Percentiles rank a stretch among this genome's conserved stretches.
These are phyloP conservation scores for Aegilops sharonensis DNA, from an alignment of 176 grass and related monocot genomes.

Conservation along the genomic window DNA sequence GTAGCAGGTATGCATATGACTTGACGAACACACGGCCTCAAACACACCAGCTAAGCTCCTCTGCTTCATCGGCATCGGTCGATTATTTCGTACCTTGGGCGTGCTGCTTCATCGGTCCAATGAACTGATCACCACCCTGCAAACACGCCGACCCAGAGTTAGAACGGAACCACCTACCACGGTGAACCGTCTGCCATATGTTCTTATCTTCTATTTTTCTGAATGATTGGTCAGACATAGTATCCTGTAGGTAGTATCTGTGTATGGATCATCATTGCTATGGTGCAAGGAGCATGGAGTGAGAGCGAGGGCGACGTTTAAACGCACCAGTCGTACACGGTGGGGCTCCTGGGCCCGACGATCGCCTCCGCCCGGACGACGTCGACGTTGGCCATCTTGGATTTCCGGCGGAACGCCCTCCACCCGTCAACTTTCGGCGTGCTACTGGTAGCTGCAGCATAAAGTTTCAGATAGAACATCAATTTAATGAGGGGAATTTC, in stretches of 20 bases:
- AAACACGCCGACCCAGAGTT: neutral
- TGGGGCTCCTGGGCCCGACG: conserved; percentile 71
- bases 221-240: neutral
- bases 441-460: conserved; percentile 24
- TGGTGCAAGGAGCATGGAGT: neutral
- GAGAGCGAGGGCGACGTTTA: neutral
- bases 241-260: neutral
- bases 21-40: neutral
- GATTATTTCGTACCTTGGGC: conserved; percentile 1
- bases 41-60: neutral
- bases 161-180: neutral
- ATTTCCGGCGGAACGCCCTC: conserved; percentile 54
- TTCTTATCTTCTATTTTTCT: neutral
- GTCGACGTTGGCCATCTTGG: conserved; percentile 31
- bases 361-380: neutral
- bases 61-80: neutral
- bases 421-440: conserved; percentile 46
- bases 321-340: conserved; percentile 91
- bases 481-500: too few relatives aligned
- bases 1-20: too few relatives aligned
- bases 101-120: conserved; percentile 48
- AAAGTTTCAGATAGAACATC: too few relatives aligned
- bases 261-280: neutral
- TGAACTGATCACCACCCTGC: conserved; percentile 88
- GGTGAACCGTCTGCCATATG: neutral